Evolutionary conservation across 140 eudicot genomes (phyloP), one percentile per base, ranked within the genome.

Genomic region (Erigeron philadelphicus): DNA sequence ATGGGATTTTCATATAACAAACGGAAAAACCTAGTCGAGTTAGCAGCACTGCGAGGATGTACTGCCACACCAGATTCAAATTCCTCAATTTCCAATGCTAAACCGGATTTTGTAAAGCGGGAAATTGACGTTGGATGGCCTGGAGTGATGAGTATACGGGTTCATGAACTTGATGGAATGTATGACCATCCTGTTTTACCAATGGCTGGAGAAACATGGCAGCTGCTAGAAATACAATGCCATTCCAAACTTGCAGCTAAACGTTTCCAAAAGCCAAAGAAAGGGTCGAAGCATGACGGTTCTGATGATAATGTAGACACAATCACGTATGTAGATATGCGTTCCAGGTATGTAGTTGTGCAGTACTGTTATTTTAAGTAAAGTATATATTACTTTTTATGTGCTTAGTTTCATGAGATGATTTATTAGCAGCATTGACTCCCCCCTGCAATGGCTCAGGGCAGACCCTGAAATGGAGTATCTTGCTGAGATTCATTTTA

Each of bases 391-490:
- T 44, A 9, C 59, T 11, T 56, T 59, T 25, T 16, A 12, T 61
- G 16, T 70, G 17, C 64, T 42, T 38, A 55, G 8, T 56, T 46
- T 57, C 5, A 43, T 69, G 62, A 45, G 52, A 70, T 63, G 42
- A 45, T 68, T 50, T 72, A 69, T 58, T 74, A 76, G 82, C 94
- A 93, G 98, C 68, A 71, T 75, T 71, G 98, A 93, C 61, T 89
- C 98, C 42, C 94, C 98, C 25, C 59, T 93, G 79, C 79, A 86
- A 79, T 93, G 98, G 98, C 85, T 93, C 56, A 83, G 98, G 76
- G 98, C 98, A 9, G 98, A 93, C 72, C 98, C 98, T 25, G 96
- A 88, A 74, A 84, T 87, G 98, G 98, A 93, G 80, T 93, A 93
- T 80, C 94, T 93, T 76, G 98, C 98, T 80, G 95, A 89, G 78